Evolutionary conservation across 2,329 filamentous ascomycete species (phyloP), one percentile per base, ranked within the genome.

Genomic region (Fusarium buxicola): DNA sequence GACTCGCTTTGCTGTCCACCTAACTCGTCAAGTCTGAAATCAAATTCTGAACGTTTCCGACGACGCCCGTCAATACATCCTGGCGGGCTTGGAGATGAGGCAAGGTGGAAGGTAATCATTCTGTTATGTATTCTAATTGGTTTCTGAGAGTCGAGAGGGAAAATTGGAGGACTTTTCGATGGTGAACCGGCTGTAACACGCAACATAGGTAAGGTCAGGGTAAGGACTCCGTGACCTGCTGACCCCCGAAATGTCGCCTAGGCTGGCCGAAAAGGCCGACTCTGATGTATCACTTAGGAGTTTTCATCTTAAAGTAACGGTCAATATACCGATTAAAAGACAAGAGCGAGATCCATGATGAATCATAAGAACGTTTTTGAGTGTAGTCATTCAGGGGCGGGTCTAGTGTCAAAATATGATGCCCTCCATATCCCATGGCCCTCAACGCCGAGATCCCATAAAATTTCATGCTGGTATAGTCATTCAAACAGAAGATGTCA

Each of bases 161-260:
- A 47, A 55, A 45, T 30, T 30, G 39, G 57, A 50, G 52, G 46
- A 48, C 38, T 38, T 43, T 51, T 50, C 59, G 30, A 54, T 36
- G 36, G 50, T 49, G 43, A 69, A 64, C 36, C 55, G 40, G 65
- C 56, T 31, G 58, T 58, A 58, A 63, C 49, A 64, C 52, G 55
- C 50, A 65, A 36, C 52, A 58, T 73, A 82, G 80, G 82, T 82
- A 83, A 82, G 80, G 81, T 83, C 80, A 81, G 81, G 82, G 81
- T 84, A 84, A 84, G 81, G 73, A 73, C 69, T 76, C 74, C 69
- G 70, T 73, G 63, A 75, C 74, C 74, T 75, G 69, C 71, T 76
- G 73, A 73, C 73, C 65, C 61, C 51, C 54, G 51, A 52, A 45
- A 50, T 66, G 55, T 61, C 41, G 58, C 53, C 39, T 59, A 54